Evolutionary conservation across 2,329 filamentous ascomycete species (phyloP), one percentile per base, ranked within the genome.

Genomic region (Ophiocordyceps australis): DNA sequence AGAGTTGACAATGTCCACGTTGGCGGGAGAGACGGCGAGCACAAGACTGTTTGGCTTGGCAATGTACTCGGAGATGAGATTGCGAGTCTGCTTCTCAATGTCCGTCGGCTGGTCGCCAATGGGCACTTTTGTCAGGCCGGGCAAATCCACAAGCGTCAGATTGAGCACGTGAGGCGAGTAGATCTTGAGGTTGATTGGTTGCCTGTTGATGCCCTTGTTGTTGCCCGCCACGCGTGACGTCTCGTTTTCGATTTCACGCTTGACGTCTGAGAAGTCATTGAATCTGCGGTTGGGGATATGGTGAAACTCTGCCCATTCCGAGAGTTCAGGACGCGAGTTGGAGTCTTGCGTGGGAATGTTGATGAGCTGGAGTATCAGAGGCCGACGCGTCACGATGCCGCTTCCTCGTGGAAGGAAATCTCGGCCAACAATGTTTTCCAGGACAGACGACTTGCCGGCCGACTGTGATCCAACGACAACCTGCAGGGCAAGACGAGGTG

Each of bases 11-110:
- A 98, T 74, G 47, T 98, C 89, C 43, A 95, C 86, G 43, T 98
- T 98, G 27, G 89, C 89, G 12, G 89, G 86, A 9, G 89, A 95
- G 14, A 98, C 89, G 17, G 89, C 89, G 27, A 98, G 68, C 36
- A 98, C 75, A 43, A 98, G 93, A 54, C 86, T 94, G 64, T 98
- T 98, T 10, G 89, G 86, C 57, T 98, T 98, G 30, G 85, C 85
- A 44, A 95, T 98, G 48, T 94, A 98, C 57, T 98, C 89, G 29
- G 85, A 79, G 41, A 98, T 95, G 41, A 98, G 68, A 38, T 82
- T 93, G 36, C 86, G 72, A 17, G 89, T 98, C 56, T 98, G 89
- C 54, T 94, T 95, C 62, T 98, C 89, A 44, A 98, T 98, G 46
- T 98, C 89, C 41, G 79, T 74, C 7, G 89, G 89, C 49, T 98